phyloP scores from a whole-genome alignment of 768 basidiomycete genomes.

The Amanita molliuscula region DNA sequence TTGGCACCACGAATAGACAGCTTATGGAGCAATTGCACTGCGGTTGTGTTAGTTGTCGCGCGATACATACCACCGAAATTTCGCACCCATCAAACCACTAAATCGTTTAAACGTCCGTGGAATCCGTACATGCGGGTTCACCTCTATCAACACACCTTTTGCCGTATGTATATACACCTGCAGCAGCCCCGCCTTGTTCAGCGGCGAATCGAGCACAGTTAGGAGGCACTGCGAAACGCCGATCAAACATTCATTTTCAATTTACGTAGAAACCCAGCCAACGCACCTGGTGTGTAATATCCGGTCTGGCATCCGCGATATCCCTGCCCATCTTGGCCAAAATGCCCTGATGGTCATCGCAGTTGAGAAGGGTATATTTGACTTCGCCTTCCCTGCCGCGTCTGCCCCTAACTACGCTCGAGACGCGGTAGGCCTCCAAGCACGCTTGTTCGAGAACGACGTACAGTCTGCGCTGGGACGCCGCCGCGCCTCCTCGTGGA shows the following conservation, averaged over 20 bases:
- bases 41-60: not conserved
- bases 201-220: slow-evolving; percentile 91
- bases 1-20: slow-evolving; percentile 93
- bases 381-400: slow-evolving; percentile 62
- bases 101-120: slow-evolving; percentile 98
- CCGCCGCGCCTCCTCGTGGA: slow-evolving; percentile 40
- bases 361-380: slow-evolving; percentile 94
- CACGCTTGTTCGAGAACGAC: slow-evolving; percentile 93
- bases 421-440: slow-evolving; percentile 87
- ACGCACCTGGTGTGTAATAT: slow-evolving; percentile 94
- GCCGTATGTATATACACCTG: slow-evolving; percentile 99
- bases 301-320: slow-evolving; percentile 97
- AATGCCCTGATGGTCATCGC: slow-evolving; percentile 98
- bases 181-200: slow-evolving; percentile 94
- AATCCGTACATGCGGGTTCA: slow-evolving; percentile 96
- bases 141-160: slow-evolving; percentile 92
- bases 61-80: not conserved
- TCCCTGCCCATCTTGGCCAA: slow-evolving; percentile 95
- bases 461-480: slow-evolving; percentile 61
- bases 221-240: slow-evolving; percentile 64
- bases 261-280: slow-evolving; percentile 7
- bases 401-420: slow-evolving; percentile 41
- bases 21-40: slow-evolving; percentile 95
- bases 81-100: slow-evolving; percentile 92
- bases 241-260: slow-evolving; percentile 1